A percentile compares a stretch with the other conserved stretches of the same genome.
Conservation (phyloP, 768 basidiomycete species). For the Gymnopilus dilepis region DNA sequence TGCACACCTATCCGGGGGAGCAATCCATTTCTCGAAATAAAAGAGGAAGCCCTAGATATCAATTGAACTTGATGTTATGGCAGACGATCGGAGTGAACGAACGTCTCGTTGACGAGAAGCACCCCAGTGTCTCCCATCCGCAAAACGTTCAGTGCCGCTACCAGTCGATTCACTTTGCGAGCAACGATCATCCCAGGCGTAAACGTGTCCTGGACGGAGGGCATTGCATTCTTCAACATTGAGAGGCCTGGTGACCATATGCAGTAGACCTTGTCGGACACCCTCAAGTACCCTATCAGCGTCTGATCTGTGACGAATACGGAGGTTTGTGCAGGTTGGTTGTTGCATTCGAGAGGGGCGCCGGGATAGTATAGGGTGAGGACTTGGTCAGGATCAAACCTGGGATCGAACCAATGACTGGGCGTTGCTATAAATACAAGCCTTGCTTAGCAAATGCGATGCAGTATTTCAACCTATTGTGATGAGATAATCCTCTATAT, state of each 20-base stretch:
- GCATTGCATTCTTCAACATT: constrained; percentile 77
- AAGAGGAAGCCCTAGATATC: constrained; percentile 75
- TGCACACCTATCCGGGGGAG: constrained; percentile 52
- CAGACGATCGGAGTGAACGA: constrained; percentile 31
- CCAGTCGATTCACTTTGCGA: constrained; percentile 78
- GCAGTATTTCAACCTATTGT: too few relatives aligned
- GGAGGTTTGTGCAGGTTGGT: constrained; percentile 73
- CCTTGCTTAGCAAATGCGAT: too few relatives aligned
- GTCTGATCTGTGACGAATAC: constrained; percentile 78
- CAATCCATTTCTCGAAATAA: constrained; percentile 77
- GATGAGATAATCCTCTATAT: too few relatives aligned
- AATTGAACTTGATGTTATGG: constrained; percentile 11
- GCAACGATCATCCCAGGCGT: constrained; percentile 77
- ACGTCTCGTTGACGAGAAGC: constrained; percentile 85
- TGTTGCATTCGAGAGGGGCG: constrained; percentile 56
- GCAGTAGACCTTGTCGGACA: constrained; percentile 63
- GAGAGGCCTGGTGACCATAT: constrained; percentile 77
- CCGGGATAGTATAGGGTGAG: constrained; percentile 20
- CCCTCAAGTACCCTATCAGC: constrained; percentile 84
- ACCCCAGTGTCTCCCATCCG: constrained; percentile 84
- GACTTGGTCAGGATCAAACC: too few relatives aligned
- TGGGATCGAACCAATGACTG: too few relatives aligned
- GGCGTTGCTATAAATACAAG: too few relatives aligned
- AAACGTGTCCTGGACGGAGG: constrained; percentile 58
- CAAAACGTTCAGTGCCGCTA: constrained; percentile 84